Percentiles rank a stretch among this genome's conserved stretches.
Conservation (phyloP, 805 yeast genomes). For the Tetrapisispora fleetii region DNA sequence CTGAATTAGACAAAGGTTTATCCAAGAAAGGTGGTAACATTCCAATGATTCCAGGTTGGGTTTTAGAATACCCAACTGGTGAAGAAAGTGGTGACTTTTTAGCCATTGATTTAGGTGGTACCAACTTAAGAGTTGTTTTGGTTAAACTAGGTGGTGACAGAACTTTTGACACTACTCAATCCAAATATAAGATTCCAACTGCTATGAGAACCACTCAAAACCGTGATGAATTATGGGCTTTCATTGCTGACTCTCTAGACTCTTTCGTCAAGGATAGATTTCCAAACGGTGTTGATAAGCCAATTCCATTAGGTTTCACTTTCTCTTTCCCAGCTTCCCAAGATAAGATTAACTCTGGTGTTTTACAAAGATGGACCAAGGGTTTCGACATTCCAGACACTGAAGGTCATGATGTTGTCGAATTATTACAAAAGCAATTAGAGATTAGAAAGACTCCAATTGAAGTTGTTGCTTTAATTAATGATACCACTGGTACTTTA, state of each 20-base stretch:
- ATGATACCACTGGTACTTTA: slow-evolving; percentile 94
- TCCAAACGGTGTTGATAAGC: slow-evolving; percentile 54
- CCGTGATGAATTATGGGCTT: slow-evolving; percentile 65
- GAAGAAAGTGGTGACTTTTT: slow-evolving; percentile 79
- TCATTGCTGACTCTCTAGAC: slow-evolving; percentile 74
- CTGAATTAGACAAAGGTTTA: slow-evolving; percentile 75
- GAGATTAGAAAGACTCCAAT: slow-evolving; percentile 60
- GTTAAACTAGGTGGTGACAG: slow-evolving; percentile 76
- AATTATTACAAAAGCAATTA: slow-evolving; percentile 75
- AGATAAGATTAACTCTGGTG: slow-evolving; percentile 71
- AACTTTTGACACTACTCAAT: slow-evolving; percentile 76
- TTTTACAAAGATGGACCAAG: slow-evolving; percentile 93
- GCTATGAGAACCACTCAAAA: slow-evolving; percentile 67
- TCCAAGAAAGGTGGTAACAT: slow-evolving; percentile 69
- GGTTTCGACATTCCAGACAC: slow-evolving; percentile 91
- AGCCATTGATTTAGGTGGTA: slow-evolving; percentile 96
- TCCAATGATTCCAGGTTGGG: slow-evolving; percentile 98
- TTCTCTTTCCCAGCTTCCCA: slow-evolving; percentile 89
- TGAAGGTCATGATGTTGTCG: slow-evolving; percentile 90
- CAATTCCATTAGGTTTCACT: slow-evolving; percentile 84
- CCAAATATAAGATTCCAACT: slow-evolving; percentile 73
- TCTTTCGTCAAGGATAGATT: slow-evolving; percentile 55
- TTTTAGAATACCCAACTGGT: slow-evolving; percentile 87
- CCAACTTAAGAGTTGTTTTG: slow-evolving; percentile 86
- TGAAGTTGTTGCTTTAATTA: slow-evolving; percentile 82